A percentile compares a stretch with the other conserved stretches of the same genome.
phyloP scores from a whole-genome alignment of 2,329 filamentous ascomycete species.

The Calonectria pteridis region DNA sequence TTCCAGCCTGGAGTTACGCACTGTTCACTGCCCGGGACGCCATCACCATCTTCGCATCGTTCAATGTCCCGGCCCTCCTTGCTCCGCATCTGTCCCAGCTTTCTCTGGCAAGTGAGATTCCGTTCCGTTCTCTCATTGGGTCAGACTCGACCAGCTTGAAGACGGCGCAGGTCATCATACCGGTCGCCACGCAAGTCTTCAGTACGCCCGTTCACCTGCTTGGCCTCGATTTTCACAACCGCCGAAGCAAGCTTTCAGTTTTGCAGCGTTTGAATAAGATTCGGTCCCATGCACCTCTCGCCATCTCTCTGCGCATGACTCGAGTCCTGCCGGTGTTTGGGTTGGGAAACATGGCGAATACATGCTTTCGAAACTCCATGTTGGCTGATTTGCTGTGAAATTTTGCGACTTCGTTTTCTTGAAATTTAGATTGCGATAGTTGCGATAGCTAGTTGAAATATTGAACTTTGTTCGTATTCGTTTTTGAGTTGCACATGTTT shows the following conservation, averaged over 20 bases:
- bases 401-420: neutral
- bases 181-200: conserved; percentile 38
- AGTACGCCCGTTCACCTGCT: conserved; percentile 43
- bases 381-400: conserved; percentile 16
- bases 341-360: conserved; percentile 42
- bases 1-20: conserved; percentile 38
- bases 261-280: conserved; percentile 33
- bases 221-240: conserved; percentile 37
- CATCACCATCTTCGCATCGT: conserved; percentile 42
- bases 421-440: neutral
- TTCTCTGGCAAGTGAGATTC: conserved; percentile 30
- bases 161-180: conserved; percentile 40
- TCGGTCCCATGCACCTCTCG: conserved; percentile 29
- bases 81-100: conserved; percentile 41
- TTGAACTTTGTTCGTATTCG: neutral
- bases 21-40: conserved; percentile 40
- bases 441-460: neutral
- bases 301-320: conserved; percentile 41
- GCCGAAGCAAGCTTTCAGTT: conserved; percentile 32
- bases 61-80: conserved; percentile 41
- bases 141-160: conserved; percentile 41
- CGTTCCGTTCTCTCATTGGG: conserved; percentile 34
- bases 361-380: conserved; percentile 37
- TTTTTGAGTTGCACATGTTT: neutral
- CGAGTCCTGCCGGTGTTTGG: conserved; percentile 39